Evolutionary conservation across 768 basidiomycete genomes (phyloP).

Genomic region (Leccinum uliginosum): DNA sequence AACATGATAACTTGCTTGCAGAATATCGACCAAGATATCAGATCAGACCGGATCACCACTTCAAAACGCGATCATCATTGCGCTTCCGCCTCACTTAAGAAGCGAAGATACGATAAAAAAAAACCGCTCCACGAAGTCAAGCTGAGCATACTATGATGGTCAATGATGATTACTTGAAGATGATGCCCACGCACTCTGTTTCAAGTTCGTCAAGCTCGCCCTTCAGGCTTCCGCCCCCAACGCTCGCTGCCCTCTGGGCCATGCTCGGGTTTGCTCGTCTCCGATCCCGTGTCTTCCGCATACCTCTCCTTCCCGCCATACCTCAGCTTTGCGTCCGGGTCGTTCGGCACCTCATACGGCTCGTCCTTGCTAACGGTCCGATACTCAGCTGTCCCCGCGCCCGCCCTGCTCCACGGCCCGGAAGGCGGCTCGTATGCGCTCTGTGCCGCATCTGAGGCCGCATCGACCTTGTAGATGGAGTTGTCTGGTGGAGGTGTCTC

Average conservation of each 20-base stretch:
- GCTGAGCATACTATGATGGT: background rate
- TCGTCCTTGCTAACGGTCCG: slow-evolving; percentile 20
- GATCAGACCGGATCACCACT: background rate
- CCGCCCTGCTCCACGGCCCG: slow-evolving; percentile 41
- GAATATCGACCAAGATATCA: no score
- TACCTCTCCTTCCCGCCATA: slow-evolving; percentile 21
- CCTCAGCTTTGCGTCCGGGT: slow-evolving; percentile 9
- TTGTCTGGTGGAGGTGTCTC: slow-evolving; percentile 37
- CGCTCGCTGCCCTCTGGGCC: slow-evolving; percentile 38
- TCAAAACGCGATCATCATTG: background rate
- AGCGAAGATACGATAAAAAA: background rate
- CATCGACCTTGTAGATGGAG: slow-evolving; percentile 45
- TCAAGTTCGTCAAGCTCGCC: slow-evolving; percentile 15
- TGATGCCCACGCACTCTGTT: background rate
- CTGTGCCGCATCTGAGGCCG: slow-evolving; percentile 39
- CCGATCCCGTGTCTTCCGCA: slow-evolving; percentile 26
- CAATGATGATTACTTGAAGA: background rate
- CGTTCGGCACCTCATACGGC: slow-evolving; percentile 20
- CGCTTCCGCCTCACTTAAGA: background rate
- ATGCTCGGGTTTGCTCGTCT: slow-evolving; percentile 31
- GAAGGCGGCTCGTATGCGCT: slow-evolving; percentile 49
- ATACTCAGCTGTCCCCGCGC: slow-evolving; percentile 33
- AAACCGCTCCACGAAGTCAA: background rate
- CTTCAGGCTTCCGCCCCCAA: slow-evolving; percentile 33
- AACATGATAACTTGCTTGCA: background rate